These are phyloP conservation scores for Metarhizium rileyi DNA, from an alignment of 2,329 filamentous ascomycete genomes.

Conservation along the genomic window DNA sequence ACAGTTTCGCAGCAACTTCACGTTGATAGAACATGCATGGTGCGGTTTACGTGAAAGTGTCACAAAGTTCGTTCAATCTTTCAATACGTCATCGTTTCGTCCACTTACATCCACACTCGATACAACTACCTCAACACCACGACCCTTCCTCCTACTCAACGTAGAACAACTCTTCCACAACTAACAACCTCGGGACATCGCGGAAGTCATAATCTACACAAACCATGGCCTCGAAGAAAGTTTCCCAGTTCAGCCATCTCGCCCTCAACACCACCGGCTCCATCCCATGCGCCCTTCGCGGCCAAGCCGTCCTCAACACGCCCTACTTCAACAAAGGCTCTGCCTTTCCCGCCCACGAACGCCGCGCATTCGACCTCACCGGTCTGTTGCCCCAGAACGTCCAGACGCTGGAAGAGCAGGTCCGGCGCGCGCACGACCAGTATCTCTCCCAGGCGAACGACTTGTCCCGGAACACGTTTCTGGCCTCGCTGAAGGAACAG, in stretches of 20 bases:
- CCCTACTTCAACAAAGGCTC: conserved; percentile 68
- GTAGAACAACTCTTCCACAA: too few relatives aligned
- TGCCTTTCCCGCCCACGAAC: conserved; percentile 61
- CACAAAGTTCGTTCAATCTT: too few relatives aligned
- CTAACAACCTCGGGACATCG: too few relatives aligned
- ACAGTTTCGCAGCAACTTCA: too few relatives aligned
- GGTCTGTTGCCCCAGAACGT: conserved; percentile 64
- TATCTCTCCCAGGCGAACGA: conserved; percentile 54
- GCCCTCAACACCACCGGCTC: conserved; percentile 26
- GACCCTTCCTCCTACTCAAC: too few relatives aligned
- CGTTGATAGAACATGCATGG: too few relatives aligned
- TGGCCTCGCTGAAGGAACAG: conserved; percentile 77
- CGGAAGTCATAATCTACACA: neutral
- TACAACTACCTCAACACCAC: too few relatives aligned
- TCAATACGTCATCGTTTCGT: too few relatives aligned
- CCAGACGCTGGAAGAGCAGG: conserved; percentile 69
- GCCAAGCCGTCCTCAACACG: conserved; percentile 24
- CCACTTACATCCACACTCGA: too few relatives aligned
- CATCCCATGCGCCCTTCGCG: conserved; percentile 26
- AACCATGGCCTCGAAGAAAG: neutral
- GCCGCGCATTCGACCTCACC: conserved; percentile 57
- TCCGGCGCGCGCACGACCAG: conserved; percentile 69
- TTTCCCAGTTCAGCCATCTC: conserved; percentile 20
- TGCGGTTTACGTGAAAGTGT: too few relatives aligned
- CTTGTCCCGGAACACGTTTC: conserved; percentile 77